These are phyloP conservation scores for Evansstolkia leycettana DNA, from an alignment of 495 filamentous ascomycete genomes.

Conservation along the genomic window DNA sequence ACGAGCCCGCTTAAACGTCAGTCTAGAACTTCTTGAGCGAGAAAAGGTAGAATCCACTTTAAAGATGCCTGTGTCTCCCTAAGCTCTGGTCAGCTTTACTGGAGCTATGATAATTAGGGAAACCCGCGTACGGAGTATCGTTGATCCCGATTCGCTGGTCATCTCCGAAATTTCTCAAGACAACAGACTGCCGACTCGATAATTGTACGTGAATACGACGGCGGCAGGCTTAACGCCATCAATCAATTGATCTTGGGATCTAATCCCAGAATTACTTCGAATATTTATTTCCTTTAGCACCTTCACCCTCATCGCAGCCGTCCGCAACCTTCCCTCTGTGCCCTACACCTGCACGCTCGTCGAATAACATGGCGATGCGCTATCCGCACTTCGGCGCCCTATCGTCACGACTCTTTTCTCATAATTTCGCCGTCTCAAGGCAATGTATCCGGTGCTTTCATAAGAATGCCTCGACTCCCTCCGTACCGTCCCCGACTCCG, in stretches of 20 bases:
- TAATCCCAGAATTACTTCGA: too few species aligned
- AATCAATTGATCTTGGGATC: too few species aligned
- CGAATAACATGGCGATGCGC: conserved; percentile 21
- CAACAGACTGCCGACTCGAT: not conserved
- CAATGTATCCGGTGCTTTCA: conserved; percentile 25
- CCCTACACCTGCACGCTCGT: not conserved
- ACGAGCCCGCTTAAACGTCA: too few species aligned
- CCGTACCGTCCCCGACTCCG: conserved; percentile 59
- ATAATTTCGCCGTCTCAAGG: conserved; percentile 12
- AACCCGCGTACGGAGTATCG: conserved; percentile 17
- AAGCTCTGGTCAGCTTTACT: too few species aligned
- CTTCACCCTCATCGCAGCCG: too few species aligned
- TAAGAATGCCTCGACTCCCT: conserved; percentile 8
- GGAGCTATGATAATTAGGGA: not conserved
- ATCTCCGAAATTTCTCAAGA: conserved; percentile 24
- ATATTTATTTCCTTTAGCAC: too few species aligned
- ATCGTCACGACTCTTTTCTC: conserved; percentile 15
- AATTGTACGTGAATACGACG: not conserved
- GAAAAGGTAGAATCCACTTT: too few species aligned
- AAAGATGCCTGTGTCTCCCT: too few species aligned
- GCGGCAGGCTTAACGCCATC: too few species aligned
- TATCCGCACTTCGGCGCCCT: conserved; percentile 17
- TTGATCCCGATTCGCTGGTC: conserved; percentile 17
- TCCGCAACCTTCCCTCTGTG: too few species aligned
- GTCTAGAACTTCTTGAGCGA: too few species aligned